Base-by-base conservation (phyloP, 2,329 filamentous ascomycete genomes). In the Pleomassaria siparia region DNA sequence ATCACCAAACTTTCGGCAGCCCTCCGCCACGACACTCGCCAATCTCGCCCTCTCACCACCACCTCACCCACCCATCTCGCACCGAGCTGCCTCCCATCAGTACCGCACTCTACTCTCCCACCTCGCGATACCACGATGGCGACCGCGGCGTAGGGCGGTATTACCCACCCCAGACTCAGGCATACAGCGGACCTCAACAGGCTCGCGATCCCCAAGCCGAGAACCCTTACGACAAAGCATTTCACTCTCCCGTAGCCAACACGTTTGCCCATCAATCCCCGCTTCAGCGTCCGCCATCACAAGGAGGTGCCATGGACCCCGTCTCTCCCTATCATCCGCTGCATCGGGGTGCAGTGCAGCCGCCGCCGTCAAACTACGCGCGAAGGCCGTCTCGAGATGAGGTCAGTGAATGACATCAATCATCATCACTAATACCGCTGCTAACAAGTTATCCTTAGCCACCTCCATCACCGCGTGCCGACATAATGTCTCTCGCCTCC, bases 401-500 rank as follows among this genome's bases (percentile, higher is more conserved):
- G 54, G 69, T 71, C 45, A 58, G 58, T 59, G 33, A 36, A 51
- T 39, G 10, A 28, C 40, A 28, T 32, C 35, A n/a, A 20, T 39
- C 30, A 44, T 21, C 26, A 18, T 33, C 35, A 26, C 29, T 30
- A 33, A 22, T 42, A 64, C 55, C 50, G 53, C 40, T 36, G 46
- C 61, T 69, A 46, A 65, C 62, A 48, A 44, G 32, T 35, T 44
- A 44, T 37, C 32, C 36, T 48, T 47, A 64, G 64, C 53, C 58
- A 28, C 69, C 91, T 83, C 89, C 86, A 43, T 82, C 87, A 82
- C 87, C 87, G 41, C 81, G 91, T 68, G 86, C 87, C 49, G 88
- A 95, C 67, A 88, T 91, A 44, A 96, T 96, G 91, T 94, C 91
- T 4, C 94, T 97, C 65, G 94, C 90, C 56, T 96, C 91, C 67